Base-by-base conservation (phyloP, 129 eudicot species). In the Silybum marianum region DNA sequence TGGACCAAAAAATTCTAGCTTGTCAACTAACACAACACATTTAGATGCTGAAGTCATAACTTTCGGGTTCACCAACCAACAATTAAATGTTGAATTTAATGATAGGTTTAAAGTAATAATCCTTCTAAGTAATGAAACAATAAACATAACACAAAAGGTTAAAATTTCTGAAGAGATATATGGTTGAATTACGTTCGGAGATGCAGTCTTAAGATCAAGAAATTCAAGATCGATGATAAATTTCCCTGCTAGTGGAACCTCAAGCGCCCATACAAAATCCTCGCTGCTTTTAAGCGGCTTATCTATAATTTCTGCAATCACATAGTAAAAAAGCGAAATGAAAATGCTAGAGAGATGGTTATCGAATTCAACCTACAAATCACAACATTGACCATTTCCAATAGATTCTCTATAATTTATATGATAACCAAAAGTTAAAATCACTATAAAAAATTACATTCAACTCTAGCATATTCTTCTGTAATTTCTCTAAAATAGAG, bases 181-280 rank as follows among this genome's bases (percentile, higher is more conserved):
- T 48, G 62, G 34, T 46, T 8, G 46, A 71, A 70, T 71, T 92
- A 95, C 99, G 58, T 88, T 85, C 39, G 89, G 84, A 72, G 97
- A 84, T 42, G 92, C 87, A 48, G 78, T 85, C 87, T 95, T 95
- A 38, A 96, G 82, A 87, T 96, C 99, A 81, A 91, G 93, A 82
- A 96, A 96, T 77, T 96, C 99, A 79, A 96, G 91, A 82, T 93
- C 99, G 34, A 96, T 93, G 85, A 96, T 93, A 86, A 96, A 88
- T 75, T 89, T 96, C 51, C 98, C 99, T 1, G 92, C 85, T 60
- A 91, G 83, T 2, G 95, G 99, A 67, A 87, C 89, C 76, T 96
- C 97, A 72, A 96, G 83, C 10, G 92, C 87, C 99, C 99, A 96
- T 74, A 93, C 87, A 54, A 96, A 96, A 86, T 90, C 98, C 66